Conservation (phyloP, 1,284 basidiomycete species). For the Grifola frondosa region DNA sequence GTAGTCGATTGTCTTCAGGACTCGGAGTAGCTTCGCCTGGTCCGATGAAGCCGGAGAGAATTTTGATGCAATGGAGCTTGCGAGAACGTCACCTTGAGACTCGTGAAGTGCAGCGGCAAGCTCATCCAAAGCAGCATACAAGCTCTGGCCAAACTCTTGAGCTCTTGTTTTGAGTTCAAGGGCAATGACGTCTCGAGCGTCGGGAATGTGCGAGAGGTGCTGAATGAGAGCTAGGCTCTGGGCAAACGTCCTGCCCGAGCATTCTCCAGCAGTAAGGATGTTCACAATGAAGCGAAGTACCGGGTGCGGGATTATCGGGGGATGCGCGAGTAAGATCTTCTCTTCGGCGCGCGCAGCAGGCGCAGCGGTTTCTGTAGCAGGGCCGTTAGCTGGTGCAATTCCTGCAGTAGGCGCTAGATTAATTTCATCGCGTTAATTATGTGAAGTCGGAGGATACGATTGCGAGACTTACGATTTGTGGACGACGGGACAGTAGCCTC, state of each 20-base stretch:
- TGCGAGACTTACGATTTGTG: constrained; percentile 3
- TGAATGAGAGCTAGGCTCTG: constrained; percentile 89
- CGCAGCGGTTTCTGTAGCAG: constrained; percentile 19
- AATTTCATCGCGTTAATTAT: too few relatives aligned
- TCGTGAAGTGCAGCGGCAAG: constrained; percentile 64
- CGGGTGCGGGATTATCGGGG: constrained; percentile 80
- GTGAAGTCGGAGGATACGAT: background rate
- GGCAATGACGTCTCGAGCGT: constrained; percentile 84
- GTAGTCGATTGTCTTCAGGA: constrained; percentile 95
- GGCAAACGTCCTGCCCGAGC: constrained; percentile 91
- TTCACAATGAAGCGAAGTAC: constrained; percentile 90
- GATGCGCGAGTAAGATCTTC: constrained; percentile 63
- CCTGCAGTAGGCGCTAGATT: background rate
- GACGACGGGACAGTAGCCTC: constrained; percentile 7
- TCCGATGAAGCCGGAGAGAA: constrained; percentile 91
- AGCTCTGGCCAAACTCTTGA: constrained; percentile 77
- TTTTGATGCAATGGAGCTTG: constrained; percentile 74
- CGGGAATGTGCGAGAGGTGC: constrained; percentile 83
- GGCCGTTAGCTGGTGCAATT: constrained; percentile 1
- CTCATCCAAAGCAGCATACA: constrained; percentile 77
- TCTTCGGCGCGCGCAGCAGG: constrained; percentile 44
- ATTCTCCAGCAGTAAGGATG: constrained; percentile 91
- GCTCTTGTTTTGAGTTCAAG: constrained; percentile 83
- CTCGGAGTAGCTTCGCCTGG: constrained; percentile 89
- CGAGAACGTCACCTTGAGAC: constrained; percentile 53